Base-by-base conservation (phyloP, 192 early-diverging fungal genomes). In the Haplosporangium gracile region DNA sequence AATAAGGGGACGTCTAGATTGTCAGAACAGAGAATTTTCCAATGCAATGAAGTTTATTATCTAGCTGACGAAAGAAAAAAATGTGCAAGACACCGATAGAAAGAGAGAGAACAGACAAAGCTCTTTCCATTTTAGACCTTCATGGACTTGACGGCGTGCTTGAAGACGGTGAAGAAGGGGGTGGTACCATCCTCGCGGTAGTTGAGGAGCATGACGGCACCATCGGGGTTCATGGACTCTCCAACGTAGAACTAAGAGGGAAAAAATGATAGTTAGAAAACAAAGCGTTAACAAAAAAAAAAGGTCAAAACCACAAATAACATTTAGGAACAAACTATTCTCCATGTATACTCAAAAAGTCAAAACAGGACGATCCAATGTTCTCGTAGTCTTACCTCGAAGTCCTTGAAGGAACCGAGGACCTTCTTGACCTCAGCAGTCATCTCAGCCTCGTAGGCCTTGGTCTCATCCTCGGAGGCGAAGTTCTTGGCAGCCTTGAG, bases 141-240 rank as follows among this genome's bases (percentile, higher is more conserved):
- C 91, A 91, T 82, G 73, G 85, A 81, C 88, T 91, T 92, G 80
- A 98, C 90, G 88, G 95, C 96, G 86, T 96, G 94, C 91, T 94
- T 97, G 94, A 96, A 97, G 92, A 96, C 95, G 75, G 94, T 94
- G 82, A 98, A 93, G 94, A 91, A 98, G 75, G 97, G 97, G 42
- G 97, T 97, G 79, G 93, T 88, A 82, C 96, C 96, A 91, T 98
- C 97, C 89, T 97, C 96, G 73, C 97, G 95, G 95, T 97, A 97
- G 95, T 97, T 98, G 76, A 98, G 94, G 68, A 97, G 91, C 88
- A 93, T 92, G 70, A 97, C 91, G 93, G 95, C 95, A 77, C 95
- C 96, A 68, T 97, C 95, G 82, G 95, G 95, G 91, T 97, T 89
- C 96, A 97, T 97, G 85, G 82, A 88, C 91, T 96, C 95, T 80